phyloP scores from a whole-genome alignment of 2,329 filamentous ascomycete genomes.

The Escovopsis sp. region DNA sequence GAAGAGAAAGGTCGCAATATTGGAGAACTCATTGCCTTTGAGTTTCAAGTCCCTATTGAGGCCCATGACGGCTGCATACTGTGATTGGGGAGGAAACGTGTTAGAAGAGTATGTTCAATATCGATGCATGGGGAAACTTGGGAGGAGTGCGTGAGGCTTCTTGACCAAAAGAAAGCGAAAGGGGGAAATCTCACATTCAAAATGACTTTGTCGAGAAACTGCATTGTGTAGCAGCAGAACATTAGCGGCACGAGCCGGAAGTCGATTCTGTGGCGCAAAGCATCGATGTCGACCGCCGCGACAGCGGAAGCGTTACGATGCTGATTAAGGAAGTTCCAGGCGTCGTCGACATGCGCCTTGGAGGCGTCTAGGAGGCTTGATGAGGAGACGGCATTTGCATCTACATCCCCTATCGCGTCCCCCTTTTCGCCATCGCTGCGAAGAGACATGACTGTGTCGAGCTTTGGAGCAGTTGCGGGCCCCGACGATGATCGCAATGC shows the following conservation, averaged over 20 bases:
- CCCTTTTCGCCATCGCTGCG: slow-evolving; percentile 10
- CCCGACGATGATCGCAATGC: neutral
- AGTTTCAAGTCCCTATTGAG: slow-evolving; percentile 36
- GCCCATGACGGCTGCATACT: slow-evolving; percentile 55
- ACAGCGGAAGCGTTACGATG: slow-evolving; percentile 23
- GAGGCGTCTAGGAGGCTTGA: slow-evolving; percentile 9
- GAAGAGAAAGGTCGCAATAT: slow-evolving; percentile 46
- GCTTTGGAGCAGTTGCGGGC: neutral
- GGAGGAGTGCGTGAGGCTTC: too few relatives aligned
- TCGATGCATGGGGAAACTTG: neutral
- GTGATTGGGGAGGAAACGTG: neutral
- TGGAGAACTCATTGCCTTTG: slow-evolving; percentile 44
- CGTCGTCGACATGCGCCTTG: slow-evolving; percentile 21
- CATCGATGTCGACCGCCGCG: slow-evolving; percentile 24
- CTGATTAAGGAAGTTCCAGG: slow-evolving; percentile 29
- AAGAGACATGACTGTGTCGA: slow-evolving; percentile 10
- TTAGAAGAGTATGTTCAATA: too few relatives aligned
- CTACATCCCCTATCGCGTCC: neutral
- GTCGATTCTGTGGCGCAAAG: slow-evolving; percentile 40
- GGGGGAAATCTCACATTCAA: slow-evolving; percentile 36
- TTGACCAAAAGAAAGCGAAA: too few relatives aligned
- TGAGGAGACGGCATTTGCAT: slow-evolving; percentile 9
- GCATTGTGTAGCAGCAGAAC: slow-evolving; percentile 46
- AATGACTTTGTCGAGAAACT: slow-evolving; percentile 49
- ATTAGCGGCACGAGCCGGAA: slow-evolving; percentile 44